A percentile compares a stretch with the other conserved stretches of the same genome.
Evolutionary conservation across 768 basidiomycete species (phyloP).

Genomic region (Piloderma croceum): DNA sequence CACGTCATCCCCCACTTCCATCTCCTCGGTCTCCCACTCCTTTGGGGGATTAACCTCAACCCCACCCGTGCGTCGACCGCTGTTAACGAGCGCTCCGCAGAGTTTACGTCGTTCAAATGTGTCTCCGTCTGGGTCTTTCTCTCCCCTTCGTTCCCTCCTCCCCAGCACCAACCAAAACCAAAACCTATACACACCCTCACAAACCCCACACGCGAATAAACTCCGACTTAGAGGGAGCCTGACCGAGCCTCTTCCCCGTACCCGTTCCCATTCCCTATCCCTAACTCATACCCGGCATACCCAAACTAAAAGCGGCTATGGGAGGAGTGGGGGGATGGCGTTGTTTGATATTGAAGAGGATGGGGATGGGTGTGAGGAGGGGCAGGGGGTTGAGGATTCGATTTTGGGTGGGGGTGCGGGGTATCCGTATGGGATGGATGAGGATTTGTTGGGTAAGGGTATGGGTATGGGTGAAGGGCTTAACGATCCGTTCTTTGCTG

Average conservation of each 20-base stretch:
- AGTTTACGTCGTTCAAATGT: constrained; percentile 21
- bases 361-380: too few species aligned
- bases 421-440: too few species aligned
- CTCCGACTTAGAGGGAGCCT: constrained; percentile 64
- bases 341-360: constrained; percentile 76
- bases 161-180: constrained; percentile 27
- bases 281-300: constrained; percentile 8
- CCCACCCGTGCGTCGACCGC: constrained; percentile 10
- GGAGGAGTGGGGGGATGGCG: constrained; percentile 22
- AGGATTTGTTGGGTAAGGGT: too few species aligned
- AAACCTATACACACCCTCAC: constrained; percentile 51
- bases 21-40: too few species aligned
- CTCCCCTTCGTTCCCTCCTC: constrained; percentile 30
- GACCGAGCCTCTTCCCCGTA: constrained; percentile 61
- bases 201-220: constrained; percentile 46
- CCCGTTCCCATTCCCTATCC: constrained; percentile 35
- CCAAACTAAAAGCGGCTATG: not conserved
- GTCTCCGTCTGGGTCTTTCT: constrained; percentile 24
- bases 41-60: not conserved
- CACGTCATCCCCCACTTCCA: too few species aligned
- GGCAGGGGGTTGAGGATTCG: too few species aligned
- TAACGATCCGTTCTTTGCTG: too few species aligned
- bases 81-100: constrained; percentile 17
- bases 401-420: too few species aligned
- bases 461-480: too few species aligned